Evolutionary conservation across 805 yeast genomes (phyloP).

Genomic region (Metschnikowia proteae): DNA sequence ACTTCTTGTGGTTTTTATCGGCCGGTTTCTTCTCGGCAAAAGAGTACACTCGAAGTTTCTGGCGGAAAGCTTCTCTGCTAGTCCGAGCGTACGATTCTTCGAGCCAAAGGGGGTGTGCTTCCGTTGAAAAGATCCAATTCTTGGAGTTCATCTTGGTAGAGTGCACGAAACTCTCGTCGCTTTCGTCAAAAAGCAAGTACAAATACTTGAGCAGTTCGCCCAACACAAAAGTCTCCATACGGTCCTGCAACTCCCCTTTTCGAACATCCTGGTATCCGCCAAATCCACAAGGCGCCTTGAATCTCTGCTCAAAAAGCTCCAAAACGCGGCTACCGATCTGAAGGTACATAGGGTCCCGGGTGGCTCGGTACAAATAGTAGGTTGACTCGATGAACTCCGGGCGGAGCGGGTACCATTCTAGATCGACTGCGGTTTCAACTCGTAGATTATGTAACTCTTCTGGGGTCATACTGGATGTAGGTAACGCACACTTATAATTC

Average conservation of each 20-base stretch:
- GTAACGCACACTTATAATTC: slow-evolving; percentile 33
- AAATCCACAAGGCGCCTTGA: slow-evolving; percentile 71
- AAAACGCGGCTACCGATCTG: slow-evolving; percentile 69
- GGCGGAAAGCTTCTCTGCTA: slow-evolving; percentile 8
- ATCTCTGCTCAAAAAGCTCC: slow-evolving; percentile 48
- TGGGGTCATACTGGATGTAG: neutral
- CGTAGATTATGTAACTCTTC: neutral
- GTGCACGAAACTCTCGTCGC: slow-evolving; percentile 44
- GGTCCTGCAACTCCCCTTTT: slow-evolving; percentile 59
- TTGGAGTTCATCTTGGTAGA: slow-evolving; percentile 36
- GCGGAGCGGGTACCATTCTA: slow-evolving; percentile 90
- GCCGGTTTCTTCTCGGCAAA: neutral
- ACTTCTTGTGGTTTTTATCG: slow-evolving; percentile 4
- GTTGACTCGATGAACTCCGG: slow-evolving; percentile 93
- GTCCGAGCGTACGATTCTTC: slow-evolving; percentile 28
- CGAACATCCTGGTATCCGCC: slow-evolving; percentile 69
- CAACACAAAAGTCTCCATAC: slow-evolving; percentile 90
- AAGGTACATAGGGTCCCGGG: slow-evolving; percentile 78
- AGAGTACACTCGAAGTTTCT: neutral
- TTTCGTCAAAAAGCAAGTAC: slow-evolving; percentile 71
- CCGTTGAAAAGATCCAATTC: slow-evolving; percentile 73
- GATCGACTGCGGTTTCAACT: slow-evolving; percentile 35
- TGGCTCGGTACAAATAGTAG: slow-evolving; percentile 76
- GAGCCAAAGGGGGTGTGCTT: slow-evolving; percentile 88
- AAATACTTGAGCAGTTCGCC: slow-evolving; percentile 86